Percentiles rank a stretch among this genome's conserved stretches.
phyloP scores from a whole-genome alignment of 1,284 basidiomycete genomes.

The Trametes polyzona region DNA sequence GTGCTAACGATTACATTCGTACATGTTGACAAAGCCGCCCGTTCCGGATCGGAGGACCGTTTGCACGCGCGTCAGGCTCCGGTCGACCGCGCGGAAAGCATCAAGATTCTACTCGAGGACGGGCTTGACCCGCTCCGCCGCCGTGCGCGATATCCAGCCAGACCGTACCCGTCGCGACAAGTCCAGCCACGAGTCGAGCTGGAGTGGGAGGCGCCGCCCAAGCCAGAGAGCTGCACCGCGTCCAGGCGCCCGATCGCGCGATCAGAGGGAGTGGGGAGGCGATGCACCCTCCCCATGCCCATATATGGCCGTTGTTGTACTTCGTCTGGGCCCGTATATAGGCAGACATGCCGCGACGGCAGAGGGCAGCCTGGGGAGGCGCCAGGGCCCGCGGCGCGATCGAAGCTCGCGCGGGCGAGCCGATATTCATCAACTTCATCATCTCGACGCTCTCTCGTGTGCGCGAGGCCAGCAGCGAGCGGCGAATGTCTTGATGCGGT shows the following conservation, averaged over 20 bases:
- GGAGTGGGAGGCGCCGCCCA: neutral
- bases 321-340: neutral
- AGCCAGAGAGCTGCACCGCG: slow-evolving; percentile 5
- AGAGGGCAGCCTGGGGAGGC: too few relatives aligned
- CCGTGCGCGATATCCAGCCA: too few relatives aligned
- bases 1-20: too few relatives aligned
- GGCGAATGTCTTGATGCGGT: neutral
- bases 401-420: neutral
- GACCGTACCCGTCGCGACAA: too few relatives aligned
- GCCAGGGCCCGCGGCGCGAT: neutral
- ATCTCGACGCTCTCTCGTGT: neutral
- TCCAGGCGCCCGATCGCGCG: slow-evolving; percentile 9
- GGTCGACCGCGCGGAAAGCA: too few relatives aligned
- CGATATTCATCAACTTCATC: neutral
- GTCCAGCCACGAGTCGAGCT: too few relatives aligned
- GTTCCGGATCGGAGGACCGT: too few relatives aligned
- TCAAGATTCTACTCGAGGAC: too few relatives aligned
- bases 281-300: slow-evolving; percentile 9
- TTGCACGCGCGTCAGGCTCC: too few relatives aligned
- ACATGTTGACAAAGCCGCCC: too few relatives aligned
- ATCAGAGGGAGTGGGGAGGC: slow-evolving; percentile 6
- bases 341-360: neutral
- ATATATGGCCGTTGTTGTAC: slow-evolving; percentile 9
- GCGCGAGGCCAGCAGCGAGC: neutral
- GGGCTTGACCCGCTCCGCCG: too few relatives aligned